Evolutionary conservation across 2,329 filamentous ascomycete species (phyloP), one percentile per base, ranked within the genome.

Genomic region (Coniochaeta prunicola): DNA sequence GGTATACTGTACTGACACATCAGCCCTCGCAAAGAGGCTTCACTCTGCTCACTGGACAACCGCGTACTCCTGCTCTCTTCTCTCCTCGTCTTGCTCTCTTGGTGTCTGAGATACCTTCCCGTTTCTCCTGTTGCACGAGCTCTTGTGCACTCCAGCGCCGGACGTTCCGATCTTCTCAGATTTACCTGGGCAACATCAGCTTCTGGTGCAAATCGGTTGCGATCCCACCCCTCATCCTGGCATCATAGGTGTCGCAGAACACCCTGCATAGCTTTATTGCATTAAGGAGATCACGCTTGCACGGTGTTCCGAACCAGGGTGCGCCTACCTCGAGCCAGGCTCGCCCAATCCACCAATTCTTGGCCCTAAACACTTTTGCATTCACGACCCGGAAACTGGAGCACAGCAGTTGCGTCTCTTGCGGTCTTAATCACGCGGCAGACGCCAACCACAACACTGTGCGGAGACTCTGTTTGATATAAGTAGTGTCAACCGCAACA

Each of bases 251-350:
- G 60, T 68, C 61, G 60, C 61, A 62, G 64, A 64, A 64, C 30
- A 65, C 62, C 66, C 67, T 50, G 66, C 68, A 70, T 70, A 70
- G 66, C 67, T 66, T 65, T 66, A 68, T 71, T 66, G 70, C 69
- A 73, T 73, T 72, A 71, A 68, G 66, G 64, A 70, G 67, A 70
- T 67, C 65, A 70, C 66, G 68, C 69, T 71, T 67, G 63, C 64
- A 62, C 67, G 65, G 64, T 62, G 56, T 68, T 68, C 64, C 66
- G 69, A 66, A 60, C 71, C 64, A 66, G 71, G 71, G 69, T 70
- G 45, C 65, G 64, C 64, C 64, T 60, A 61, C 60, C 63, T 67
- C 64, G 64, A 70, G 66, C 61, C 68, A 67, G 62, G 40, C n/a
- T 45, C 40, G 40, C 40, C 2, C 40, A 24, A 45, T 50, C 66